These are phyloP conservation scores for Aspergillus conjunctus DNA, from an alignment of 495 filamentous ascomycete species.

Conservation along the genomic window DNA sequence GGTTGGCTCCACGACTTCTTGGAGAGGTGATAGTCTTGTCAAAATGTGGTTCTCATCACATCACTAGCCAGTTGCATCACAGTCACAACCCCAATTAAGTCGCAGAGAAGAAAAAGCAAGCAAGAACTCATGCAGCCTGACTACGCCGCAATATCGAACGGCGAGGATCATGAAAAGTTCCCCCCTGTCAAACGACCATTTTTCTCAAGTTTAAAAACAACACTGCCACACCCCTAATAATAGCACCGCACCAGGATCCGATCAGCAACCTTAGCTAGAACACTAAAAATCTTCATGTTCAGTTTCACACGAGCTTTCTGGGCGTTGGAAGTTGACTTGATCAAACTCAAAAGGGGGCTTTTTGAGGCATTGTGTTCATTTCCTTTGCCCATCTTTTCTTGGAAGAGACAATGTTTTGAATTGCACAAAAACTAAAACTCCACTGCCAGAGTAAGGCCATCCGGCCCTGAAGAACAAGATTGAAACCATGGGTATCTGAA, in stretches of 20 bases:
- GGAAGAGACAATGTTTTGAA: no score
- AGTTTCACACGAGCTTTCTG: no score
- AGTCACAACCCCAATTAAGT: not conserved
- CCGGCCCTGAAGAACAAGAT: no score
- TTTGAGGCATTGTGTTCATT: not conserved
- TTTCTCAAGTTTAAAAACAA: not conserved
- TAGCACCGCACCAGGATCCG: not conserved
- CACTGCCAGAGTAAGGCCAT: no score
- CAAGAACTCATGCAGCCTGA: not conserved
- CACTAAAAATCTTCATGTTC: not conserved
- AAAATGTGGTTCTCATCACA: slow-evolving; percentile 29
- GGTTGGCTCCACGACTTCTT: slow-evolving; percentile 10
- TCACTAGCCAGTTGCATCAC: slow-evolving; percentile 33
- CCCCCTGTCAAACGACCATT: not conserved
- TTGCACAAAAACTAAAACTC: no score
- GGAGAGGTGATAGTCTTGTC: slow-evolving; percentile 24
- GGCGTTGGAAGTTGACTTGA: no score
- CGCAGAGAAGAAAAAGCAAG: not conserved
- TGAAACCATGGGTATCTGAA: no score
- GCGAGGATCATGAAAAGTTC: not conserved
- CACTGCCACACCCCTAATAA: slow-evolving; percentile 19
- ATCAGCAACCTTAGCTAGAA: not conserved
- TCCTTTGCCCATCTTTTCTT: not conserved
- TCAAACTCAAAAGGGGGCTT: no score
- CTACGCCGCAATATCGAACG: not conserved